Conservation (phyloP, 805 yeast genomes). For the Metschnikowia amazonensis region DNA sequence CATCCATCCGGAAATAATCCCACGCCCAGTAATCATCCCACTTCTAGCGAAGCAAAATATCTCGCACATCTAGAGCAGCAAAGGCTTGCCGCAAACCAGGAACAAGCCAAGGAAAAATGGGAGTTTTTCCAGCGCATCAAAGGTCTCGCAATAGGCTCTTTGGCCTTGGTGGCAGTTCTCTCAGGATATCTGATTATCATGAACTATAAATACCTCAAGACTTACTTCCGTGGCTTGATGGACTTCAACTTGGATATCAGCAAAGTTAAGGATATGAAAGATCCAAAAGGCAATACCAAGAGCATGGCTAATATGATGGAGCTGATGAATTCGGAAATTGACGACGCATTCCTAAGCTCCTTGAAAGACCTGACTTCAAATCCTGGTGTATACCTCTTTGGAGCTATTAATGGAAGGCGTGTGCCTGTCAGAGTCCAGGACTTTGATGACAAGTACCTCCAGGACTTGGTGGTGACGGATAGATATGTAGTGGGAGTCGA, state of each 20-base stretch:
- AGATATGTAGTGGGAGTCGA: slow-evolving; percentile 56
- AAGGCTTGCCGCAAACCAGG: slow-evolving; percentile 25
- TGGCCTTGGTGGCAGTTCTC: slow-evolving; percentile 35
- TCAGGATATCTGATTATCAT: slow-evolving; percentile 40
- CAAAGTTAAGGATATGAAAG: slow-evolving; percentile 32
- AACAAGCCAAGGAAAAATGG: slow-evolving; percentile 25
- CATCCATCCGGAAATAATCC: too few species aligned
- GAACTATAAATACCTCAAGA: slow-evolving; percentile 41
- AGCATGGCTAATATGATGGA: slow-evolving; percentile 23
- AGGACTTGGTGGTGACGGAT: slow-evolving; percentile 52
- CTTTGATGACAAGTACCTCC: slow-evolving; percentile 59
- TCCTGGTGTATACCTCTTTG: slow-evolving; percentile 37
- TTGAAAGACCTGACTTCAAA: slow-evolving; percentile 23
- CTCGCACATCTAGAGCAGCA: slow-evolving; percentile 27
- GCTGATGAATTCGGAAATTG: slow-evolving; percentile 25
- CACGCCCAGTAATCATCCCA: too few species aligned
- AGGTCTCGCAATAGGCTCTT: slow-evolving; percentile 42
- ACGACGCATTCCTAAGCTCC: slow-evolving; percentile 16
- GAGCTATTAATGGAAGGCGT: slow-evolving; percentile 30
- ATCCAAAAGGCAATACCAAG: slow-evolving; percentile 29
- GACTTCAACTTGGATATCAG: slow-evolving; percentile 37
- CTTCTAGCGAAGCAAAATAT: slow-evolving; percentile 37
- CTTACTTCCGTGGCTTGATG: slow-evolving; percentile 29
- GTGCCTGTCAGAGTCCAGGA: slow-evolving; percentile 58
- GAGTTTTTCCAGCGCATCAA: slow-evolving; percentile 44